Evolutionary conservation across 2,329 filamentous ascomycete species (phyloP), one percentile per base, ranked within the genome.

Genomic region (Claviceps quebecensis): DNA sequence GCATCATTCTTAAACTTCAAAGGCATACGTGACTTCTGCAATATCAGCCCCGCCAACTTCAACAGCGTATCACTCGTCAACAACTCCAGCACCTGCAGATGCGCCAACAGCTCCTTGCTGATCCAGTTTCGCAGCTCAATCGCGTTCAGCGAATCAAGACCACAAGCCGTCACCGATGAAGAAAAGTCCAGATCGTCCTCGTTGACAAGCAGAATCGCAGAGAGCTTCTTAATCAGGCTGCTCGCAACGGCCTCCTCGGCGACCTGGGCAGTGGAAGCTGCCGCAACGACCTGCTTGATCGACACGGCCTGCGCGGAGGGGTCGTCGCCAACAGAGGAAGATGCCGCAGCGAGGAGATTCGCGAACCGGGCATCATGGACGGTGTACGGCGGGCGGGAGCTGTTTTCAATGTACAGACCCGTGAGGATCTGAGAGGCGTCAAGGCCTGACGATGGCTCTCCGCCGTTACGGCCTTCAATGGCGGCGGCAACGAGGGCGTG

Each of bases 21-120:
- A 23, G 57, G 55, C 6, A 55, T 51, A 11, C 58, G 57, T 22
- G 57, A 59, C 56, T 63, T 63, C 44, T 58, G 57, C 48, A 64
- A 47, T 17, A 62, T 56, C 45, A 61, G 45, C 6, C 49, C 56
- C 14, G 59, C 56, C 51, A 62, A 45, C 49, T 61, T 59, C 3
- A 47, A 47, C 41, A 62, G 45, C 16, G 68, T 72, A 2, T 74
- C 74, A 57, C 73, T 76, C 9, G 70, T 74, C 39, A 79, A 61
- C 53, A 80, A 60, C 58, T 80, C 76, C 53, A 80, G 60, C 0
- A 80, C 75, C 61, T 79, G 74, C 58, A 78, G 57, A 51, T 72
- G 59, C 2, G 55, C 54, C 67, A 34, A 66, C 8, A 62, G 50
- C 60, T 73, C 71, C 52, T 71, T 68, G 14, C 69, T 71, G 49